phyloP scores from a whole-genome alignment of 179 eudicot species.

The Nepenthes alata region DNA sequence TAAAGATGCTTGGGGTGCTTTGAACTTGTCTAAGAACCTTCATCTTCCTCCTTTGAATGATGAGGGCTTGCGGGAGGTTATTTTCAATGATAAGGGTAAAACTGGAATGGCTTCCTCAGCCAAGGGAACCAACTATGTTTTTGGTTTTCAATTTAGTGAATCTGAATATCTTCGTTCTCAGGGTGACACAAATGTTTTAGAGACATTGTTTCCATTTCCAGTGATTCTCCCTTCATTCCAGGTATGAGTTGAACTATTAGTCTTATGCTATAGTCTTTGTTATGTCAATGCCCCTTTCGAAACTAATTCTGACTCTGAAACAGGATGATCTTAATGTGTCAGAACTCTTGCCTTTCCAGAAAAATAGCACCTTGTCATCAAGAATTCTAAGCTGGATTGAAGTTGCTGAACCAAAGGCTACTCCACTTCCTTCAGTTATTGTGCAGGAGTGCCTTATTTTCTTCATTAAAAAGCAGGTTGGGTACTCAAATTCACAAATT shows the following conservation, averaged over 20 bases:
- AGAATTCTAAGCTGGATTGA: conserved; percentile 70
- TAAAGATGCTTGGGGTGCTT: conserved; percentile 35
- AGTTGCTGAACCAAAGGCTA: conserved; percentile 46
- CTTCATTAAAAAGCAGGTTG: conserved; percentile 81
- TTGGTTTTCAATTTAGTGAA: conserved; percentile 58
- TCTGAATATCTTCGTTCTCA: conserved; percentile 40
- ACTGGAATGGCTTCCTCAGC: conserved; percentile 15
- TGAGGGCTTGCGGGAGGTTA: conserved; percentile 50
- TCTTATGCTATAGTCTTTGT: too few relatives aligned
- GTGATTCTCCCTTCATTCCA: conserved; percentile 71
- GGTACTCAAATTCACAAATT: conserved; percentile 2
- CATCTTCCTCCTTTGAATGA: conserved; percentile 80
- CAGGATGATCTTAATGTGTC: conserved; percentile 75
- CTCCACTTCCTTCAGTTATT: conserved; percentile 69
- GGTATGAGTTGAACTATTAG: conserved; percentile 23
- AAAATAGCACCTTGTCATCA: conserved; percentile 69
- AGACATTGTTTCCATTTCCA: conserved; percentile 72
- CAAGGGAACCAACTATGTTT: conserved; percentile 42
- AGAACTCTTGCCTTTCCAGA: conserved; percentile 79
- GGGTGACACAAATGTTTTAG: conserved; percentile 39
- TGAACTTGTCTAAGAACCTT: conserved; percentile 51
- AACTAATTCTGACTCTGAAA: conserved; percentile 14
- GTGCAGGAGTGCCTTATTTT: conserved; percentile 74
- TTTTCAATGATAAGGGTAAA: conserved; percentile 27
- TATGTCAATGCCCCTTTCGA: not conserved